Conservation (phyloP, 2,329 filamentous ascomycete genomes). For the Fusarium xylarioides region DNA sequence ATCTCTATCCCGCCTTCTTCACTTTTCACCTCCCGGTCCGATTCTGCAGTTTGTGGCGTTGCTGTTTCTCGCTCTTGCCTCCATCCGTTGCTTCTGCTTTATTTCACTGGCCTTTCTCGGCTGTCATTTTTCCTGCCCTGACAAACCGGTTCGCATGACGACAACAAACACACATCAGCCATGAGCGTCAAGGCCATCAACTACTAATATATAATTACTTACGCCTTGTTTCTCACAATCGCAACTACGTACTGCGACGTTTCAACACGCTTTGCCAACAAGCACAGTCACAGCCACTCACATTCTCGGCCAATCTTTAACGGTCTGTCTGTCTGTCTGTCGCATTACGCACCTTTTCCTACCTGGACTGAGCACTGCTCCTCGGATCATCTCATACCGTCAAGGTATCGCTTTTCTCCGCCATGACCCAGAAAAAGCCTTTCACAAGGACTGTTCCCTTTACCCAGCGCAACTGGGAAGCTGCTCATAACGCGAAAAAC, state of each 20-base stretch:
- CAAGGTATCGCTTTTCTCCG: conserved; percentile 49
- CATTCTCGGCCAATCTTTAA: not conserved
- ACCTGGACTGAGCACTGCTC: conserved; percentile 13
- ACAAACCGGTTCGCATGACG: conserved; percentile 31
- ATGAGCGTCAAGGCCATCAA: conserved; percentile 34
- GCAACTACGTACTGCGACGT: not conserved
- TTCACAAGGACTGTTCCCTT: conserved; percentile 62
- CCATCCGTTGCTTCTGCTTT: conserved; percentile 20
- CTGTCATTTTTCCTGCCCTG: conserved; percentile 17
- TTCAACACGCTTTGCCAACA: not conserved
- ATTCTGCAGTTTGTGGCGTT: conserved; percentile 29
- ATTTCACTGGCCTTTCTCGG: conserved; percentile 16
- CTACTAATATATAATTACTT: conserved; percentile 35
- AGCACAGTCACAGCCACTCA: not conserved
- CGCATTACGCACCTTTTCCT: conserved; percentile 3
- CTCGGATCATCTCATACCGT: conserved; percentile 24
- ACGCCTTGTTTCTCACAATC: conserved; percentile 9
- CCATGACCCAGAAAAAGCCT: conserved; percentile 59
- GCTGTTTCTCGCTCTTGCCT: conserved; percentile 24
- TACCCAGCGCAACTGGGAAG: conserved; percentile 64
- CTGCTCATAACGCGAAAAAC: conserved; percentile 55
- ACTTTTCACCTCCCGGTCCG: not conserved
- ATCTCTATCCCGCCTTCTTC: not conserved
- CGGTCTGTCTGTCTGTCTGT: not conserved
- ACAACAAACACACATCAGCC: conserved; percentile 26